phyloP scores from a whole-genome alignment of 176 grass and related monocot species.

The Musa itinerans region DNA sequence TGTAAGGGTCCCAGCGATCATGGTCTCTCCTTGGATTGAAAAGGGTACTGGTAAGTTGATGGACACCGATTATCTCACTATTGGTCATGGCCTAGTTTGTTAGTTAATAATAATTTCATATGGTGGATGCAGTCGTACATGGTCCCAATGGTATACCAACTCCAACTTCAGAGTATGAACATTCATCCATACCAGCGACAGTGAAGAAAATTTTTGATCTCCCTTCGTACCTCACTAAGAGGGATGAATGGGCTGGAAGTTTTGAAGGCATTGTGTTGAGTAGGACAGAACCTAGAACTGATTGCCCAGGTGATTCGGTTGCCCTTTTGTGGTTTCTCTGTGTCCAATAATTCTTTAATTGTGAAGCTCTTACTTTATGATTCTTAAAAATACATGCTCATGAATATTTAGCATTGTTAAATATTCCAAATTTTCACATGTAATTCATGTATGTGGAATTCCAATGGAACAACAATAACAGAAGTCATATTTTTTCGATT shows the following conservation, averaged over 20 bases:
- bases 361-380: too few relatives aligned
- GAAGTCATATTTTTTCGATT: too few relatives aligned
- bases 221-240: slow-evolving; percentile 60
- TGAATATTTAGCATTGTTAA: too few relatives aligned
- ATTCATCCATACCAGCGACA: slow-evolving; percentile 86
- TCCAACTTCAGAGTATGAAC: slow-evolving; percentile 78
- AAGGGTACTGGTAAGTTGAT: slow-evolving; percentile 60
- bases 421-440: too few relatives aligned
- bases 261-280: slow-evolving; percentile 65
- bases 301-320: slow-evolving; percentile 61
- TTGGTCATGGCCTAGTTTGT: background rate
- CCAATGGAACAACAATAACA: too few relatives aligned
- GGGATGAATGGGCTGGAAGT: slow-evolving; percentile 86
- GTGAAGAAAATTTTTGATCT: slow-evolving; percentile 78
- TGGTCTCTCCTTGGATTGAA: slow-evolving; percentile 74
- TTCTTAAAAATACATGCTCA: too few relatives aligned
- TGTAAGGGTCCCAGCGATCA: slow-evolving; percentile 66
- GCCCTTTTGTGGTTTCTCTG: background rate
- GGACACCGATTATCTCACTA: background rate
- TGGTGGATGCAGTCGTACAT: slow-evolving; percentile 49
- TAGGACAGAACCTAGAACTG: slow-evolving; percentile 54
- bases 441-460: too few relatives aligned
- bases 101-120: background rate
- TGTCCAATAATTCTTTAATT: background rate
- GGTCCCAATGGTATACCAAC: slow-evolving; percentile 52